Conservation (phyloP, 2,329 filamentous ascomycete species). For the Colletotrichum coccodes region DNA sequence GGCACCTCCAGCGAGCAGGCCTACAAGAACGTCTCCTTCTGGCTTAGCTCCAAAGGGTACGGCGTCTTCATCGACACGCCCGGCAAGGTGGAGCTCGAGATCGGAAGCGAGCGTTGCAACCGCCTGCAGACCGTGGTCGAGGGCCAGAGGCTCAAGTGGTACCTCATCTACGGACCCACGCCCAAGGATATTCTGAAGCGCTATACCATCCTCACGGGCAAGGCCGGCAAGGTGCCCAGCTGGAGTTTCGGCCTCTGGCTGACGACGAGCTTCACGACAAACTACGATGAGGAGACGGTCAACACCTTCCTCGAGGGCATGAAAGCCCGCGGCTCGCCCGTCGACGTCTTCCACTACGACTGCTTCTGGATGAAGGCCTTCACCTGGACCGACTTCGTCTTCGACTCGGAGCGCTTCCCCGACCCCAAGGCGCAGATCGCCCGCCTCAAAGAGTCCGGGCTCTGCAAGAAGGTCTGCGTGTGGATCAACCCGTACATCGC, state of each 20-base stretch:
- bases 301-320: slow-evolving; percentile 76
- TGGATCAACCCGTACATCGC: slow-evolving; percentile 83
- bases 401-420: slow-evolving; percentile 74
- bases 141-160: slow-evolving; percentile 78
- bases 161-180: slow-evolving; percentile 76
- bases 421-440: slow-evolving; percentile 73
- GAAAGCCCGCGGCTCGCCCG: slow-evolving; percentile 69
- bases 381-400: slow-evolving; percentile 80
- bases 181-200: slow-evolving; percentile 77
- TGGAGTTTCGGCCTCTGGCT: slow-evolving; percentile 85
- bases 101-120: slow-evolving; percentile 78
- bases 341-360: slow-evolving; percentile 81
- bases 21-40: slow-evolving; percentile 79
- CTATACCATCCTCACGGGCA: slow-evolving; percentile 75
- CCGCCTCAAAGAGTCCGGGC: slow-evolving; percentile 70
- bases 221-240: slow-evolving; percentile 70
- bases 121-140: slow-evolving; percentile 76
- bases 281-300: slow-evolving; percentile 77
- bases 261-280: slow-evolving; percentile 79
- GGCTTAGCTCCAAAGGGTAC: slow-evolving; percentile 78
- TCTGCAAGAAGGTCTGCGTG: slow-evolving; percentile 74
- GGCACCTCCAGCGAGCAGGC: slow-evolving; percentile 77
- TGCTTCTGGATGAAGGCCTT: slow-evolving; percentile 83
- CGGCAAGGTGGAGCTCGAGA: slow-evolving; percentile 76
- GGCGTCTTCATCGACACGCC: slow-evolving; percentile 80